Evolutionary conservation across 805 yeast genomes (phyloP), one percentile per base, ranked within the genome.

Genomic region (Hyphopichia homilentoma): DNA sequence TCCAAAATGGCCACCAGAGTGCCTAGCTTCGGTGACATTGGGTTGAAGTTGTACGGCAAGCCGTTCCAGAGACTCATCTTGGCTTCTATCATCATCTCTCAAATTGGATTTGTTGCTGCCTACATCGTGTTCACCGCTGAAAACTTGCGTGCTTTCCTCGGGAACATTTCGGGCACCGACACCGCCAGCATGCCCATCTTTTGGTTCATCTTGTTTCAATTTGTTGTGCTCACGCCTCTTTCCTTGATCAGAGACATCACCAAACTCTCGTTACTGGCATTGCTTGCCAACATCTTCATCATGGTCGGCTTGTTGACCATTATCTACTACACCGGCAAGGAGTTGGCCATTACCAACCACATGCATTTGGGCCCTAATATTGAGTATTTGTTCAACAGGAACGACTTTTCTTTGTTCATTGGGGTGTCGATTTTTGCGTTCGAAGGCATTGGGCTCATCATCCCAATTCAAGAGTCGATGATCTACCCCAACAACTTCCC

Each of bases 381-480:
- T 20, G 63, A 65, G 15, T 54, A 57, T 30, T 52, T 58, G 21
- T 72, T 83, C 58, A 83, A 83, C 52, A 39, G 61, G 19, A 63
- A 69, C 4, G 69, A 69, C 31, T 84, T 85, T 69, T 76, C 90
- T 0, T 57, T 84, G 29, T 84, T 84, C 48, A 78, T 84, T 31
- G 94, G 94, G 6, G 85, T 84, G 5, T 89, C 90, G 2, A 84
- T 84, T 19, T 84, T 84, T 63, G 87, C 93, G n/a, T 84, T 83
- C 50, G 94, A 84, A 59, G 94, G 94, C 1, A 83, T 84, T 36
- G 93, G 94, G 0, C 63, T 84, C 29, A 81, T 84, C 30, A 80
- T 84, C 16, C 94, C 94, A 0, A 81, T 84, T 33, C 87, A 84
- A 48, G 85, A 84, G 44, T 81, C 93, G 1, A 84, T 84, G 93